These are phyloP conservation scores for Ligustrum vulgare DNA, from an alignment of 257 asterid species.

Conservation along the genomic window DNA sequence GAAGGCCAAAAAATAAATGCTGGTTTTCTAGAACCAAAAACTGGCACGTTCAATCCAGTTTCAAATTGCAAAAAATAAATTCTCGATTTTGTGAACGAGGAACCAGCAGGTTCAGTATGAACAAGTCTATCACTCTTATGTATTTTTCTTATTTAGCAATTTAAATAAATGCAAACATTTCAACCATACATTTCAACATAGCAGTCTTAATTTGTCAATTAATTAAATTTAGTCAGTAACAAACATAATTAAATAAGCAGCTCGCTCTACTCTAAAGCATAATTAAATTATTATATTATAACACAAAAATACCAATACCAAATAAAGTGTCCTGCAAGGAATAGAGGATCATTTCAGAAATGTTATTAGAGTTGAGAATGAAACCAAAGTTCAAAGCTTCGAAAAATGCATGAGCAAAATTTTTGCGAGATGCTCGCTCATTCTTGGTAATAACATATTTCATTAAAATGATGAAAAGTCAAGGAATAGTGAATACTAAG, in stretches of 20 bases:
- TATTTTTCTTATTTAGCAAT: background rate
- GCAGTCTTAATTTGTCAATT: constrained; percentile 18
- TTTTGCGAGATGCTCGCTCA: constrained; percentile 9
- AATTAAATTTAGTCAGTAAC: constrained; percentile 7
- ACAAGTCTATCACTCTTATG: background rate
- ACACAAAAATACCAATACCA: background rate
- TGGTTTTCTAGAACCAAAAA: background rate
- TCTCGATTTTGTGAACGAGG: background rate
- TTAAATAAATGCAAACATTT: constrained; percentile 21
- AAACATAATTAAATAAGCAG: background rate
- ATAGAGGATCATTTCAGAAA: background rate
- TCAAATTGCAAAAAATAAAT: background rate
- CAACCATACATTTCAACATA: constrained; percentile 27
- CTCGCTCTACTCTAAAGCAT: background rate
- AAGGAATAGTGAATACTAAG: background rate
- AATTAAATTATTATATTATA: background rate
- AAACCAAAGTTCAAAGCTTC: constrained; percentile 2
- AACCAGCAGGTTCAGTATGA: background rate
- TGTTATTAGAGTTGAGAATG: background rate
- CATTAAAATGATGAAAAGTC: constrained; percentile 4
- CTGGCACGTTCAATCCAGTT: background rate
- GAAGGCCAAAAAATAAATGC: background rate
- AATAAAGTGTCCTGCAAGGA: background rate
- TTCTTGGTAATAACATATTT: constrained; percentile 6
- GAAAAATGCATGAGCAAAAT: background rate